Evolutionary conservation across 345 rosid genomes (phyloP).

Genomic region (Dovyalis caffra): DNA sequence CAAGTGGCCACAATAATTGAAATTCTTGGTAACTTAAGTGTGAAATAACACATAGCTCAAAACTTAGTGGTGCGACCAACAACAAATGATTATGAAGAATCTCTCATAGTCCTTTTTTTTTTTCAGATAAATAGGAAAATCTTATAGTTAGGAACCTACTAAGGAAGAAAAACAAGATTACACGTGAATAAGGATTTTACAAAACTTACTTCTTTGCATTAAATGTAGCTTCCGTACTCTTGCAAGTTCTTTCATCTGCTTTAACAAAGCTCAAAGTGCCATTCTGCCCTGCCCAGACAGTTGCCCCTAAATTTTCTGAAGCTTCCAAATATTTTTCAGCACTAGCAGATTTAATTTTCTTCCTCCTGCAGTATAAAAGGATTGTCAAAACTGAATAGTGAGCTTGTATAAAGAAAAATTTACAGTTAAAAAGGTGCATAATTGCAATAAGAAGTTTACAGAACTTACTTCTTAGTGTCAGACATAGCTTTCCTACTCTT

Average conservation of each 20-base stretch:
- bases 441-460: neutral
- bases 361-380: slow-evolving; percentile 50
- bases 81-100: neutral
- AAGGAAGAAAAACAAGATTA: neutral
- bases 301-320: slow-evolving; percentile 23
- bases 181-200: neutral
- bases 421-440: neutral
- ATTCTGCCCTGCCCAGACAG: slow-evolving; percentile 21
- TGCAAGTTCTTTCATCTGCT: slow-evolving; percentile 26
- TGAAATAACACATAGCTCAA: neutral
- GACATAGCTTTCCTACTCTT: slow-evolving; percentile 19
- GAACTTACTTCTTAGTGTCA: slow-evolving; percentile 40
- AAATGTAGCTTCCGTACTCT: slow-evolving; percentile 18
- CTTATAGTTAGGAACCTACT: neutral
- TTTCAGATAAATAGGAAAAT: neutral
- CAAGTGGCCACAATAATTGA: neutral
- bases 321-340: slow-evolving; percentile 37
- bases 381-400: too few relatives aligned
- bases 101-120: neutral
- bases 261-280: slow-evolving; percentile 26
- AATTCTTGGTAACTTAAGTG: neutral
- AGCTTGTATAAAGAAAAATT: slow-evolving; percentile 4
- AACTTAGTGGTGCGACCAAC: neutral
- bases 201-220: slow-evolving; percentile 40
- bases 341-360: slow-evolving; percentile 52